Evolutionary conservation across 2,329 filamentous ascomycete species (phyloP), one percentile per base, ranked within the genome.

Genomic region (Xenosphaeropsis pyriputrescens): DNA sequence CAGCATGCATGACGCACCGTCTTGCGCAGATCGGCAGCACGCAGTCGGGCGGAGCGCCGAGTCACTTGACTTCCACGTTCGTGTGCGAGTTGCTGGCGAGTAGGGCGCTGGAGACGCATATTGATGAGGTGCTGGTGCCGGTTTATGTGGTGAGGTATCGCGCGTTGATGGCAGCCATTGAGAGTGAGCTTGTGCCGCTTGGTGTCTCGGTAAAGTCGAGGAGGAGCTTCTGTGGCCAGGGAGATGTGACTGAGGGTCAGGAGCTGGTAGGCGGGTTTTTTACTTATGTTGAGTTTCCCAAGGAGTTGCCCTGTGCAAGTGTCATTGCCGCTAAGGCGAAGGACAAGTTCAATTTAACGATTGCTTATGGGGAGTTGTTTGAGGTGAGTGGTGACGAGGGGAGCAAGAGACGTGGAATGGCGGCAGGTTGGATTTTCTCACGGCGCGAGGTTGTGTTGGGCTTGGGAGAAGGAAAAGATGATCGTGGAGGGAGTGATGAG

Each of bases 201-300:
- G 49, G 48, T 34, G 41, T 52, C 7, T 31, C 37, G 7, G 37
- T 53, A 17, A 26, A 18, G 5, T 39, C 39, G 16, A 41, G 30
- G 30, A 34, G 2, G 34, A 41, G 6, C 22, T 16, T 4, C 32
- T 22, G n/a, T n/a, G n/a, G n/a, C n/a, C n/a, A n/a, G n/a, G n/a
- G n/a, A n/a, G n/a, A n/a, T n/a, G n/a, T n/a, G 14, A 39, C 39
- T 8, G 37, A 34, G 19, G 31, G 32, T 14, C 29, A 26, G n/a
- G 36, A 39, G 12, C 33, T 34, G 5, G 19, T 43, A n/a, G 76
- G 76, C 2, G 76, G 77, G 1, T 81, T 78, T 51, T 82, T 81
- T 53, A 61, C 79, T 37, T 81, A 74, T 71, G 55, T 80, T 7
- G 57, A 59, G 4, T 54, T 81, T 12, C 76, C 76, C 16, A 17